These are phyloP conservation scores for Emmonsia crescens DNA, from an alignment of 2,329 filamentous ascomycete species.

Conservation along the genomic window DNA sequence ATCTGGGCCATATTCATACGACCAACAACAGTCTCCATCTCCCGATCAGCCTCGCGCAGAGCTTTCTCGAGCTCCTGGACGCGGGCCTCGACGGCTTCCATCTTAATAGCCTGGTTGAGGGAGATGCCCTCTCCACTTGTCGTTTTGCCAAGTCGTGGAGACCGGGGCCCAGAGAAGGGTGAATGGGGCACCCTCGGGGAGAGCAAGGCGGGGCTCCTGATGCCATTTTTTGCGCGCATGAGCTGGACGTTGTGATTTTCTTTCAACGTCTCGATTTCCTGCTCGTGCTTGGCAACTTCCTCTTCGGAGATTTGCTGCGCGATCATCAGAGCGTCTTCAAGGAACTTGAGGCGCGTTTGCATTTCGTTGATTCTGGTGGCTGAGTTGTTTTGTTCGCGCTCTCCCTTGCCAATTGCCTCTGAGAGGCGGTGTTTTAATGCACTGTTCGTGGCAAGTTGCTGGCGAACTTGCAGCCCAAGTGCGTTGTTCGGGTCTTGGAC, in stretches of 20 bases:
- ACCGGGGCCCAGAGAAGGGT: slow-evolving; percentile 49
- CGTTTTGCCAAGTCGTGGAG: slow-evolving; percentile 50
- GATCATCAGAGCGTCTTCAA: slow-evolving; percentile 73
- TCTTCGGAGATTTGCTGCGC: slow-evolving; percentile 84
- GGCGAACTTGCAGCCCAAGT: slow-evolving; percentile 65
- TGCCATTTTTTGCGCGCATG: slow-evolving; percentile 53
- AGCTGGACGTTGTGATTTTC: slow-evolving; percentile 70
- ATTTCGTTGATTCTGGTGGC: slow-evolving; percentile 72
- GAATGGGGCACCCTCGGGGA: slow-evolving; percentile 52
- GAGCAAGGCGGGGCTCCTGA: slow-evolving; percentile 35
- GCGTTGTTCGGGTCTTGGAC: slow-evolving; percentile 39
- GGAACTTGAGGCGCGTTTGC: slow-evolving; percentile 64
- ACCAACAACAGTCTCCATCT: slow-evolving; percentile 75
- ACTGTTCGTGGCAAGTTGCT: slow-evolving; percentile 69
- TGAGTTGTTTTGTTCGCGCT: slow-evolving; percentile 69
- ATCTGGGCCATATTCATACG: slow-evolving; percentile 76
- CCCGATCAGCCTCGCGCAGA: slow-evolving; percentile 60
- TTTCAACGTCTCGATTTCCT: slow-evolving; percentile 64
- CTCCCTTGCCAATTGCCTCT: slow-evolving; percentile 70
- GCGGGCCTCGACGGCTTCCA: slow-evolving; percentile 63
- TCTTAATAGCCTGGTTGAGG: slow-evolving; percentile 59
- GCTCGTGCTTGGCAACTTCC: slow-evolving; percentile 65
- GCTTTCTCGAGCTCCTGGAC: slow-evolving; percentile 80
- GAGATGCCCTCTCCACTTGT: slow-evolving; percentile 50
- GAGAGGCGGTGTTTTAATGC: slow-evolving; percentile 64